Evolutionary conservation across 768 basidiomycete species (phyloP).

Genomic region (Hygrophorus pudorinus): DNA sequence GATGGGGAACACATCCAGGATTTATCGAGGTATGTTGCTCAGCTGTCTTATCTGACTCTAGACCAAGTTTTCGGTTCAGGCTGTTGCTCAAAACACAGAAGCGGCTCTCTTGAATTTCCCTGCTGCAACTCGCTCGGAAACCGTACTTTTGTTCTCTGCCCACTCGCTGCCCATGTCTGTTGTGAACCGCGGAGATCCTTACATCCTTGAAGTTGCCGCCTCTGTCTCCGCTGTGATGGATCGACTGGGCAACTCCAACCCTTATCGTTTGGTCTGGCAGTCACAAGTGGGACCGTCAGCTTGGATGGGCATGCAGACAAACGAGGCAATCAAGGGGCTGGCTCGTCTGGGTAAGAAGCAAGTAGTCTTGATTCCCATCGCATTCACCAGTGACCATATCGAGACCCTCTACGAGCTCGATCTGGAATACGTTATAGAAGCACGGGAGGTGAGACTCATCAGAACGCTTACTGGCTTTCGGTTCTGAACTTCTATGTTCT

Average conservation of each 20-base stretch:
- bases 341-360: conserved; percentile 69
- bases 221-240: conserved; percentile 93
- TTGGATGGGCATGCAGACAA: conserved; percentile 98
- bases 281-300: conserved; percentile 94
- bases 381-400: conserved; percentile 98
- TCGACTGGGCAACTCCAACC: conserved; percentile 66
- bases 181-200: conserved; percentile 97
- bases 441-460: conserved; percentile 57
- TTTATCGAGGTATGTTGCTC: conserved; percentile 69
- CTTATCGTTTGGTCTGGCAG: conserved; percentile 96
- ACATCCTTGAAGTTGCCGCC: conserved; percentile 89
- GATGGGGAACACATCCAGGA: conserved; percentile 94
- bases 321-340: conserved; percentile 81
- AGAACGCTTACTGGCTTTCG: conserved; percentile 2
- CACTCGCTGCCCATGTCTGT: conserved; percentile 98
- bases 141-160: conserved; percentile 89
- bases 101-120: conserved; percentile 74
- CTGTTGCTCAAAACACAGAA: conserved; percentile 84
- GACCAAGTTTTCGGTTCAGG: conserved; percentile 34
- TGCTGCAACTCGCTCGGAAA: conserved; percentile 55
- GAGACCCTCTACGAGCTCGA: conserved; percentile 98
- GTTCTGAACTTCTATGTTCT: conserved; percentile 5
- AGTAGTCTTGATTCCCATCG: conserved; percentile 84
- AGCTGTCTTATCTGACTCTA: not conserved
- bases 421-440: conserved; percentile 87